Evolutionary conservation across 225 moss, liverwort and hornwort species (phyloP).

Genomic region (Pseudisothecium myosuroides): DNA sequence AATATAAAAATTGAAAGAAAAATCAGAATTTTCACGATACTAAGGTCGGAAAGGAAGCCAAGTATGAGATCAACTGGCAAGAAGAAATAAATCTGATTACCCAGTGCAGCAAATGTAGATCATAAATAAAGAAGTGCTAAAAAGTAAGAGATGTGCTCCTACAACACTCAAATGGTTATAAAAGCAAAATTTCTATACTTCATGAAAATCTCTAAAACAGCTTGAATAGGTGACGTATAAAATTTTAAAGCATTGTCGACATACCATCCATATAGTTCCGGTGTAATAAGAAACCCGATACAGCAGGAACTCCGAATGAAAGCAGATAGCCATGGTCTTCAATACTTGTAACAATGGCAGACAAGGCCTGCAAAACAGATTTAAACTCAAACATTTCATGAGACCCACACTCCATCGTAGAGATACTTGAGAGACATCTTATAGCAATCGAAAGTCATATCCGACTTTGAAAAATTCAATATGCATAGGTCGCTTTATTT

Average conservation of each 20-base stretch:
- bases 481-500: background rate
- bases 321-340: constrained; percentile 98
- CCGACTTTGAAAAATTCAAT: background rate
- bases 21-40: background rate
- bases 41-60: background rate
- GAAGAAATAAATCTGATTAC: background rate
- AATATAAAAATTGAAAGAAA: background rate
- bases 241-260: background rate
- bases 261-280: constrained; percentile 53
- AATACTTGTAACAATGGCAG: constrained; percentile 72
- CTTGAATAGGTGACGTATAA: background rate
- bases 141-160: background rate
- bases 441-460: background rate
- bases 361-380: constrained; percentile 37
- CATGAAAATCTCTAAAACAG: background rate
- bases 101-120: background rate
- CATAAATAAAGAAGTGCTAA: background rate
- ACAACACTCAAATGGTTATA: background rate
- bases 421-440: background rate
- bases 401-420: background rate
- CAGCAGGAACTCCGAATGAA: constrained; percentile 66
- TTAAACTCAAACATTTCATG: background rate
- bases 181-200: background rate
- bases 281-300: constrained; percentile 78
- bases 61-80: background rate